A percentile compares a stretch with the other conserved stretches of the same genome.
phyloP scores from a whole-genome alignment of 2,329 filamentous ascomycete genomes.

The Aspergillus versicolor region DNA sequence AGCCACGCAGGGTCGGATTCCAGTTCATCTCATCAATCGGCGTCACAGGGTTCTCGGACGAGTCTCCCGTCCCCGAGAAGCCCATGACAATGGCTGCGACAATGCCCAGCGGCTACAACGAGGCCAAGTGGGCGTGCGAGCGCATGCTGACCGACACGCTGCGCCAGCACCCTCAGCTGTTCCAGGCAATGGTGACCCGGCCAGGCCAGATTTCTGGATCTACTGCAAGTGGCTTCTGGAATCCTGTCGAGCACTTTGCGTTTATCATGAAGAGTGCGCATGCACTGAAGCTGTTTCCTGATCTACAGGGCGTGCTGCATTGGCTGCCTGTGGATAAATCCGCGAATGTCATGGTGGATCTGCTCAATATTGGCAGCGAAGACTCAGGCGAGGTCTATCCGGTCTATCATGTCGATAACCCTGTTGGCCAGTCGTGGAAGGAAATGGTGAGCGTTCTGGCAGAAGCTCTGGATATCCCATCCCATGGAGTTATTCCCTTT shows the following conservation, averaged over 20 bases:
- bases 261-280: constrained; percentile 54
- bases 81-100: constrained; percentile 40
- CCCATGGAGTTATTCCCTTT: constrained; percentile 36
- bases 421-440: constrained; percentile 43
- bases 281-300: constrained; percentile 43
- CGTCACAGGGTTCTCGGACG: constrained; percentile 35
- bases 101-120: constrained; percentile 50
- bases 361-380: constrained; percentile 21
- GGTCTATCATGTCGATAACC: constrained; percentile 51
- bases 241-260: constrained; percentile 51
- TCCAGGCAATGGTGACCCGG: constrained; percentile 47
- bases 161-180: constrained; percentile 40
- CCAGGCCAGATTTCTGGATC: constrained; percentile 56
- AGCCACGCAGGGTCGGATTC: constrained; percentile 26
- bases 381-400: constrained; percentile 22
- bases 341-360: constrained; percentile 34
- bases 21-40: constrained; percentile 46
- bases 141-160: constrained; percentile 51
- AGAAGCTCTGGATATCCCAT: constrained; percentile 31
- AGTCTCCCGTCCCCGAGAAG: constrained; percentile 46
- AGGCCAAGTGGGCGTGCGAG: constrained; percentile 55
- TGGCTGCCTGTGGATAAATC: constrained; percentile 51
- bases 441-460: constrained; percentile 37
- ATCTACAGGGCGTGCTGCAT: constrained; percentile 40
- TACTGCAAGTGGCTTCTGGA: constrained; percentile 54